Evolutionary conservation across 176 grass and related monocot species (phyloP).

Genomic region (Pharus latifolius): DNA sequence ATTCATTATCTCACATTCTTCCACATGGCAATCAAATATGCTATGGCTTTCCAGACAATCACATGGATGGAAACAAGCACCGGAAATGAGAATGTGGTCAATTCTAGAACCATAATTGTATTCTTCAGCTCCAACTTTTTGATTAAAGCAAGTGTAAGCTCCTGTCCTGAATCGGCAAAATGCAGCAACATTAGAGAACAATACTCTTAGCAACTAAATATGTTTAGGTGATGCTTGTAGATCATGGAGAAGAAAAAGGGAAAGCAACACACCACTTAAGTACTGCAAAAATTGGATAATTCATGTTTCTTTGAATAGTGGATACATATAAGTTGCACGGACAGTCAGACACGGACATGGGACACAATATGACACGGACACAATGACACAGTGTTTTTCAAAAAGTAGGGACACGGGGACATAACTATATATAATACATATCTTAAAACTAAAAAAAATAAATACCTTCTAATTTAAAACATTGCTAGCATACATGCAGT

Average conservation of each 20-base stretch:
- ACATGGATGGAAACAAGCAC: constrained; percentile 56
- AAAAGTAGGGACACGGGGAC: no score
- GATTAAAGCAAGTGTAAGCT: constrained; percentile 87
- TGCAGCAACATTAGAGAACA: not conserved
- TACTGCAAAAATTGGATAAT: not conserved
- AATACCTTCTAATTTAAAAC: no score
- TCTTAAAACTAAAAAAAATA: no score
- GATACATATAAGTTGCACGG: not conserved
- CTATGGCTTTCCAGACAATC: constrained; percentile 41
- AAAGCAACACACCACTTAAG: not conserved
- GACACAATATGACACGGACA: no score
- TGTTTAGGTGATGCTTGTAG: no score
- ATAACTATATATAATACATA: no score
- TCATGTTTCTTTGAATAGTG: not conserved
- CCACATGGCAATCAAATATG: constrained; percentile 77
- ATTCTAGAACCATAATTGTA: constrained; percentile 96
- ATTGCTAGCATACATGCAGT: no score
- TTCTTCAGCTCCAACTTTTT: constrained; percentile 81
- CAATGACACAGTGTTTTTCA: no score
- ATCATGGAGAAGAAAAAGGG: not conserved
- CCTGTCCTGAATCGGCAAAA: constrained; percentile 36
- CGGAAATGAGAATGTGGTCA: constrained; percentile 81
- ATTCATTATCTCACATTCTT: constrained; percentile 83
- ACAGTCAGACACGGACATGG: no score
- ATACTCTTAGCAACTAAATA: no score